Evolutionary conservation across 306 rosid genomes (phyloP).

Genomic region (Cucurbita moschata): DNA sequence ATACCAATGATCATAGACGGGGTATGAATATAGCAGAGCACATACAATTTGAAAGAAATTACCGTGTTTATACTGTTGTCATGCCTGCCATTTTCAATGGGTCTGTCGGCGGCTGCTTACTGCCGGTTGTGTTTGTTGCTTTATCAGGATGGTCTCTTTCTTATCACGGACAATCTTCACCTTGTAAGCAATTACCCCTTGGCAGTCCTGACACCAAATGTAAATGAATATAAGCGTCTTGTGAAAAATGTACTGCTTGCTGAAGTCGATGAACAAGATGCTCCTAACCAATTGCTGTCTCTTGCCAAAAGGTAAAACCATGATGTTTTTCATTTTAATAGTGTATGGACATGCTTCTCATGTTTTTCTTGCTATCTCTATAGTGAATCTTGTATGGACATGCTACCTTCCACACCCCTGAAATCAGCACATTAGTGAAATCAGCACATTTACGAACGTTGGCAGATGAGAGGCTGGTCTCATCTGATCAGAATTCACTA

Average conservation of each 20-base stretch:
- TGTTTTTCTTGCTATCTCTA: no score
- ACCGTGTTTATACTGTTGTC: background rate
- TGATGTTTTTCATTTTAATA: background rate
- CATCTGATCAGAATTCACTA: background rate
- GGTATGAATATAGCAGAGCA: constrained; percentile 29
- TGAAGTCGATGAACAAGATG: constrained; percentile 40
- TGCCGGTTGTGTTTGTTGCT: constrained; percentile 2
- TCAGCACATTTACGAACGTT: background rate
- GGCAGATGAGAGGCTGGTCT: background rate
- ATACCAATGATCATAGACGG: constrained; percentile 76
- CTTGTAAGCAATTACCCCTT: constrained; percentile 67
- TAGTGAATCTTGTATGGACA: background rate
- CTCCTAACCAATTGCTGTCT: constrained; percentile 43
- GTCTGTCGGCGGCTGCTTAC: background rate
- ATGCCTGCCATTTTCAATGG: background rate
- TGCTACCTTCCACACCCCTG: background rate
- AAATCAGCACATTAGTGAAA: background rate
- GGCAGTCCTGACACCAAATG: constrained; percentile 77
- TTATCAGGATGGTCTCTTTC: constrained; percentile 81
- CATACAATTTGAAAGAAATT: background rate
- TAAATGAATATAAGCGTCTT: constrained; percentile 78
- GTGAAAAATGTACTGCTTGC: constrained; percentile 48
- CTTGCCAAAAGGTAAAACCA: constrained; percentile 47
- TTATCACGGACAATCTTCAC: constrained; percentile 55
- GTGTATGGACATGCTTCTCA: background rate